Conservation (phyloP, 768 basidiomycete species). For the Cystoderma amianthinum region DNA sequence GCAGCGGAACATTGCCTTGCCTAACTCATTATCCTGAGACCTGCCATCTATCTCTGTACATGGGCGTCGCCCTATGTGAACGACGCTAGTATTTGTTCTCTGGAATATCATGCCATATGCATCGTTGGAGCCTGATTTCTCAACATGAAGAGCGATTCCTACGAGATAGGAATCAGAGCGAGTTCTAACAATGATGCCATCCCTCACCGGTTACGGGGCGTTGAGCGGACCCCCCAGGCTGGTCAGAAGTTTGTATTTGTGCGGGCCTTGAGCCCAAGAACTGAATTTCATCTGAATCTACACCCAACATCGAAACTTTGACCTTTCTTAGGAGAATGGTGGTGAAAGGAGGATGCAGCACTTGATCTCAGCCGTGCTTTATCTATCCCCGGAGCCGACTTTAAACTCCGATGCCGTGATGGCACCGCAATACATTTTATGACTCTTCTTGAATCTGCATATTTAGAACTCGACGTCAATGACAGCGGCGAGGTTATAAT, state of each 20-base stretch:
- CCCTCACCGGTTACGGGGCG: constrained; percentile 37
- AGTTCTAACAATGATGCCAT: constrained; percentile 11
- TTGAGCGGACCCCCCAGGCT: constrained; percentile 7
- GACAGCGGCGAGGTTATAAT: too few species aligned
- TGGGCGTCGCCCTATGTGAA: constrained; percentile 67
- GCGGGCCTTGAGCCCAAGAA: not conserved
- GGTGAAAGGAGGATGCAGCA: not conserved
- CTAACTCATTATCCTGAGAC: constrained; percentile 29
- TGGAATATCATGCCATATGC: constrained; percentile 44
- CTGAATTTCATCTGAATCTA: not conserved
- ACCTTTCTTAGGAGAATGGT: not conserved
- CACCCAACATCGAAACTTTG: not conserved
- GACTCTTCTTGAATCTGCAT: too few species aligned
- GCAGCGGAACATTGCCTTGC: constrained; percentile 62
- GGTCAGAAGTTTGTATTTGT: not conserved
- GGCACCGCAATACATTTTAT: constrained; percentile 16
- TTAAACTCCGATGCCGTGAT: constrained; percentile 16
- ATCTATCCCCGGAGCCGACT: not conserved
- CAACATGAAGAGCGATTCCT: constrained; percentile 59
- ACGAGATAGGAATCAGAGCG: constrained; percentile 11
- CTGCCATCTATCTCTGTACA: constrained; percentile 34
- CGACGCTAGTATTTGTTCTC: constrained; percentile 38
- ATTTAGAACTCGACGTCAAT: too few species aligned
- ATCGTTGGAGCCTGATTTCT: constrained; percentile 38
- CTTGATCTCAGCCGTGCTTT: not conserved